Conservation (phyloP, 305 asterid genomes). For the Solanum hybrid region DNA sequence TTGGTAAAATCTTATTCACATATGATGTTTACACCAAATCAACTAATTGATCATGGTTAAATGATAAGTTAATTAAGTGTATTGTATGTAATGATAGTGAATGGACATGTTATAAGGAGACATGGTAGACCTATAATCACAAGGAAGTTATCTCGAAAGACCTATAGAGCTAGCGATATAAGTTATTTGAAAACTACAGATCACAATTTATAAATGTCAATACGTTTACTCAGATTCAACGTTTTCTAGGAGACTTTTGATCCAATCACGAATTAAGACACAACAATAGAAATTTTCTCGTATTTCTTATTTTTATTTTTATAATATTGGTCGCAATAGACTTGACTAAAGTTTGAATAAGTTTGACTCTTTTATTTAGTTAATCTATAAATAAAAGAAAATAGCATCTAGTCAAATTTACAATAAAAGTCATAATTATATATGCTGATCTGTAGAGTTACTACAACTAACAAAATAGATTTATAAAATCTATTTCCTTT, state of each 20-base stretch:
- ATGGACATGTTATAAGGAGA: not conserved
- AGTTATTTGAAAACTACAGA: not conserved
- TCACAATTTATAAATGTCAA: not conserved
- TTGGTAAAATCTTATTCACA: not conserved
- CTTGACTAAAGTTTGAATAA: not conserved
- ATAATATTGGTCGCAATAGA: not conserved
- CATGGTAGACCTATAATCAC: not conserved
- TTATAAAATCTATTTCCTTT: not conserved
- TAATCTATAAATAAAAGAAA: not conserved
- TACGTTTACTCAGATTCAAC: not conserved
- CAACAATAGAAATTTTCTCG: not conserved
- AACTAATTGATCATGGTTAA: not conserved
- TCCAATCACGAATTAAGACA: not conserved
- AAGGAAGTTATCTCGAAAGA: not conserved
- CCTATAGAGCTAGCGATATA: not conserved
- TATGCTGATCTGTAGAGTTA: not conserved
- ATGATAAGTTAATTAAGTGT: not conserved
- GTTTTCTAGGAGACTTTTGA: not conserved
- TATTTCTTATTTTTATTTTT: not conserved
- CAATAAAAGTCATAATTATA: not conserved
- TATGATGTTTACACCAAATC: not conserved
- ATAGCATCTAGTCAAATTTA: not conserved
- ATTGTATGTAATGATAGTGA: not conserved
- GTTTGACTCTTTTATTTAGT: not conserved
- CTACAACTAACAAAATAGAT: not conserved